Percentiles rank a stretch among this genome's conserved stretches.
These are phyloP conservation scores for Aspergillus haitiensis DNA, from an alignment of 495 filamentous ascomycete species.

Conservation along the genomic window DNA sequence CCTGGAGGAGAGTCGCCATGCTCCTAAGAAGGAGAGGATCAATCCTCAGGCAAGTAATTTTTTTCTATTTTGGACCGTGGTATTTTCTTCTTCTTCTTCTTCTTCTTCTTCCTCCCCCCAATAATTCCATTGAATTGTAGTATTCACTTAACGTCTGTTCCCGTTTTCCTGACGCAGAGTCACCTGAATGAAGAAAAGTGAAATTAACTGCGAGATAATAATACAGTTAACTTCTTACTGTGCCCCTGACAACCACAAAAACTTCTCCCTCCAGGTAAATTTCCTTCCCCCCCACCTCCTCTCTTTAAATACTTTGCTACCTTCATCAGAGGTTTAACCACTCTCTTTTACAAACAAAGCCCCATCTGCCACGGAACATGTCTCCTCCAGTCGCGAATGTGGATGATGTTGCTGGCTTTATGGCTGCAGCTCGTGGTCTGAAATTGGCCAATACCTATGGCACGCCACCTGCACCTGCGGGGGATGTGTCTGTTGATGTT, in stretches of 20 bases:
- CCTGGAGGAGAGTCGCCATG: constrained; percentile 17
- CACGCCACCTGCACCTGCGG: constrained; percentile 4
- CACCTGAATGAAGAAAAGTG: constrained; percentile 1
- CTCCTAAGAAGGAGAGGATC: constrained; percentile 4
- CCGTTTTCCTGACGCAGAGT: neutral
- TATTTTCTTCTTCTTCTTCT: neutral
- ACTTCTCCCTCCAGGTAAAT: neutral
- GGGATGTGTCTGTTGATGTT: constrained; percentile 3
- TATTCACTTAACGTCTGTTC: too few relatives aligned
- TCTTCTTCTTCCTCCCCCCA: neutral
- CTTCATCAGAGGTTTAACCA: neutral
- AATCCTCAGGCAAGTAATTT: constrained; percentile 6
- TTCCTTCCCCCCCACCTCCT: neutral
- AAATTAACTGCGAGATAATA: constrained; percentile 3
- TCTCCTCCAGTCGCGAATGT: constrained; percentile 20
- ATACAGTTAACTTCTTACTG: constrained; percentile 7
- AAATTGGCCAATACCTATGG: constrained; percentile 14
- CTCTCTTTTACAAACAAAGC: neutral
- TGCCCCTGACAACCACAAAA: constrained; percentile 4
- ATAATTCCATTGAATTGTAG: too few relatives aligned
- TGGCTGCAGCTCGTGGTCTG: constrained; percentile 27
- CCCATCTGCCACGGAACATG: constrained; percentile 10
- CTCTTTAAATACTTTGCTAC: neutral
- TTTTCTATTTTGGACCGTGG: neutral
- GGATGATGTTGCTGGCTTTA: constrained; percentile 30